Base-by-base conservation (phyloP, 2,329 filamentous ascomycete species). In the Talaromyces sp. region DNA sequence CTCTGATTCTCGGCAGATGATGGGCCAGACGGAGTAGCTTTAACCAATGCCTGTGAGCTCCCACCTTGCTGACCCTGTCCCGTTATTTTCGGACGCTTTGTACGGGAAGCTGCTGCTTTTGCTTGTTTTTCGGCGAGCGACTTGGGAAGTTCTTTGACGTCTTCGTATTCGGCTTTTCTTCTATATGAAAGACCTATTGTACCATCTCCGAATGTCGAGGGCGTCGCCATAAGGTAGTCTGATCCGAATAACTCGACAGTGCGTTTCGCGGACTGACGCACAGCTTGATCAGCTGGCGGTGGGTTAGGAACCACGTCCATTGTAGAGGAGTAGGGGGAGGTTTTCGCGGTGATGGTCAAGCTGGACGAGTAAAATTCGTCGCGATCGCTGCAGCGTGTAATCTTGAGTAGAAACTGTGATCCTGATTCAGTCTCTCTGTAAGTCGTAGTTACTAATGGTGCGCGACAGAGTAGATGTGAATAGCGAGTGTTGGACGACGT, bases 111-210 rank as follows among this genome's bases (percentile, higher is more conserved):
- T n/a, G 85, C 78, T 40, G 84, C 83, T 69, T 81, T 85, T 14
- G 89, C 88, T 75, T 93, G 89, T 73, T 93, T 95, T 23, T 90
- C 88, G 39, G 90, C 90, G 21, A 97, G 83, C 1, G 86, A 86
- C 23, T 88, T 85, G 5, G 93, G 93, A 2, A 97, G 83, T 66
- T 89, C 88, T 72, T 87, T 86, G 23, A 95, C 88, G 71, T 88
- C 81, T 69, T 87, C 84, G 76, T 96, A 97, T 79, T 97, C 92
- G 62, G 71, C 72, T 72, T 78, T 79, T 63, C 77, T 70, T 66
- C 78, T 73, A 69, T 80, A 81, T 44, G 77, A 80, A 25, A 77
- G 69, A 35, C 76, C 75, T 64, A 80, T 79, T 35, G 77, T 76
- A 28, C 75, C 76, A 61, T 75, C 73, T 60, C 69, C 69, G 39